Evolutionary conservation across 148 eudicot genomes (phyloP), one percentile per base, ranked within the genome.

Genomic region (Polygonum aviculare): DNA sequence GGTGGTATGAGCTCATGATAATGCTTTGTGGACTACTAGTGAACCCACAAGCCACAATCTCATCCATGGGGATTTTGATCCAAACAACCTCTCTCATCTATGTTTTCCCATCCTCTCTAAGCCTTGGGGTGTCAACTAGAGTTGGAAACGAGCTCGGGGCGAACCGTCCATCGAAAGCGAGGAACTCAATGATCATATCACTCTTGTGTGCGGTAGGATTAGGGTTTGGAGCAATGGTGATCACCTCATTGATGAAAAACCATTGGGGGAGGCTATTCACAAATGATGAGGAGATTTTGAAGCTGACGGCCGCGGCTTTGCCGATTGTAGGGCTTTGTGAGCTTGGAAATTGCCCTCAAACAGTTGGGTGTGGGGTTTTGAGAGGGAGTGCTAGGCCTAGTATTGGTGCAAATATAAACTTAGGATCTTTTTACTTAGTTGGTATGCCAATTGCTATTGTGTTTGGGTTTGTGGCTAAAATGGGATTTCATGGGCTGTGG

Each of bases 1-100:
- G 98, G 98, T 95, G 98, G 97, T 95, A 95, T 22, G 98, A 95
- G 80, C 78, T 95, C 40, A 92, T 92, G 96, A 92, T 92, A 38
- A 74, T 95, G 82, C 82, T 95, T 0, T 92, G 96, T 75, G 97
- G 98, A 4, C 79, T 92, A 0, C 47, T 92, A 21, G 41, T 73
- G 7, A 95, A 90, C 78, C 96, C 98, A 1, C 89, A 80, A 69
- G 94, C 96, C 1, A 89, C 94, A 8, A 82, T 95, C 6, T 91
- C 96, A 7, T 90, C 97, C 8, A 92, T 95, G 96, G 98, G 97
- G 0, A 92, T 95, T 26, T 73, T 95, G 0, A 92, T 95, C 52
- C 96, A 95, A 75, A 90, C 97, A 0, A 92, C 97, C 5, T 90
- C 97, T 0, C 54, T 95, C 0, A 84, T 95, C 55, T 95, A 95